A percentile compares a stretch with the other conserved stretches of the same genome.
Conservation (phyloP, 331 rosid genomes). For the Pyrus hybrid region DNA sequence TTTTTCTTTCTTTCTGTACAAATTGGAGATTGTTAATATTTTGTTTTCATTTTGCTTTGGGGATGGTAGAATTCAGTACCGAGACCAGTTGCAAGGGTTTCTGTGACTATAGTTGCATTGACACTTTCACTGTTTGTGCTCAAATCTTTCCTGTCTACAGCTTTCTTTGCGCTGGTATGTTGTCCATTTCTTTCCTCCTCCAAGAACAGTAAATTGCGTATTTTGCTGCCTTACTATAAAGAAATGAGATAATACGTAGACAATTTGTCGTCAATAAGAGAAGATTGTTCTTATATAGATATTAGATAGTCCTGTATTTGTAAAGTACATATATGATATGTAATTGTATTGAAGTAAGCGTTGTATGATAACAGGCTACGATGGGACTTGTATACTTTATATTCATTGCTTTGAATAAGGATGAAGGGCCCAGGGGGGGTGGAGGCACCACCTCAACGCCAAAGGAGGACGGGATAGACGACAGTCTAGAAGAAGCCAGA, state of each 20-base stretch:
- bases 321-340: neutral
- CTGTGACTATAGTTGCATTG: constrained; percentile 51
- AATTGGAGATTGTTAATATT: neutral
- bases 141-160: constrained; percentile 74
- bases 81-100: constrained; percentile 73
- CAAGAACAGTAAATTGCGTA: neutral
- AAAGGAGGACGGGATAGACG: constrained; percentile 18
- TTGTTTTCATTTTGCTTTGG: neutral
- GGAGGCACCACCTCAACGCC: constrained; percentile 30
- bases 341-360: neutral
- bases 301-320: neutral
- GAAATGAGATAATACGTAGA: neutral
- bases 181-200: constrained; percentile 1
- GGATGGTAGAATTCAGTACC: constrained; percentile 54
- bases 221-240: neutral
- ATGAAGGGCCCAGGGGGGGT: constrained; percentile 47
- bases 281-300: neutral
- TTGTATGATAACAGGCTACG: constrained; percentile 50
- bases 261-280: neutral
- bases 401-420: constrained; percentile 78
- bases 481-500: constrained; percentile 74
- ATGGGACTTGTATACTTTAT: constrained; percentile 79
- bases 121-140: constrained; percentile 51
- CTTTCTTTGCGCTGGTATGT: constrained; percentile 72
- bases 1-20: neutral